Percentiles rank a stretch among this genome's conserved stretches.
phyloP scores from a whole-genome alignment of 208 protist genomes.

The Vickermania spadyakhi region DNA sequence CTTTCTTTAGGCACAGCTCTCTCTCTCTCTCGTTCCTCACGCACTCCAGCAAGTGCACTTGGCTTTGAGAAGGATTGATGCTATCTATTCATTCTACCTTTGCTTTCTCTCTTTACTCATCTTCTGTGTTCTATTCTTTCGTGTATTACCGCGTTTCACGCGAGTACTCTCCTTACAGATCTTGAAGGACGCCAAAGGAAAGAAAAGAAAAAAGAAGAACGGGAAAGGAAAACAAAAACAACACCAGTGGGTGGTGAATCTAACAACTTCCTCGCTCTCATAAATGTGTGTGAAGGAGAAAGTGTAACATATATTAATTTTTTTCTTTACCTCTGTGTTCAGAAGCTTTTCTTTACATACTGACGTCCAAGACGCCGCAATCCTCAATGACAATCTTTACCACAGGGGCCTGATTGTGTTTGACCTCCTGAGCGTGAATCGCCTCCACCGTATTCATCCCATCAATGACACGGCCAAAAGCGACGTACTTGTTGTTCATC shows the following conservation, averaged over 20 bases:
- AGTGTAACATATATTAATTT: no score
- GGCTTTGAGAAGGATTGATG: no score
- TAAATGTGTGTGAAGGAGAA: no score
- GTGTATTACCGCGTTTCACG: no score
- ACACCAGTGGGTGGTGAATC: slow-evolving; percentile 8
- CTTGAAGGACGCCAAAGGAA: not conserved
- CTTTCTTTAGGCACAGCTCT: no score
- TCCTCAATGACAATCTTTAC: slow-evolving; percentile 57
- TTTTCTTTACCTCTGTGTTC: no score
- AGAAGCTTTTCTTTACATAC: slow-evolving; percentile 32
- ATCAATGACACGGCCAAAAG: slow-evolving; percentile 93
- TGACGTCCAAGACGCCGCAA: slow-evolving; percentile 76
- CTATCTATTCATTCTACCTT: no score
- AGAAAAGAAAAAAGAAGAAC: slow-evolving; percentile 11
- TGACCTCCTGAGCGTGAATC: slow-evolving; percentile 63
- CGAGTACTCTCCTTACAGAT: not conserved
- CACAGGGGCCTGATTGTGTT: slow-evolving; percentile 74
- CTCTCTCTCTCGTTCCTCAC: no score
- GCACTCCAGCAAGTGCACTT: no score
- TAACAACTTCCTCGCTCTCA: no score
- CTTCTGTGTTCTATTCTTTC: no score
- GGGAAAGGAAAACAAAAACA: slow-evolving; percentile 6
- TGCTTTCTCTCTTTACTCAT: no score
- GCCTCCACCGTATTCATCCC: slow-evolving; percentile 79
- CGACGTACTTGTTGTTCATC: slow-evolving; percentile 93